Conservation (phyloP, 345 rosid genomes). For the Theobroma cacao region DNA sequence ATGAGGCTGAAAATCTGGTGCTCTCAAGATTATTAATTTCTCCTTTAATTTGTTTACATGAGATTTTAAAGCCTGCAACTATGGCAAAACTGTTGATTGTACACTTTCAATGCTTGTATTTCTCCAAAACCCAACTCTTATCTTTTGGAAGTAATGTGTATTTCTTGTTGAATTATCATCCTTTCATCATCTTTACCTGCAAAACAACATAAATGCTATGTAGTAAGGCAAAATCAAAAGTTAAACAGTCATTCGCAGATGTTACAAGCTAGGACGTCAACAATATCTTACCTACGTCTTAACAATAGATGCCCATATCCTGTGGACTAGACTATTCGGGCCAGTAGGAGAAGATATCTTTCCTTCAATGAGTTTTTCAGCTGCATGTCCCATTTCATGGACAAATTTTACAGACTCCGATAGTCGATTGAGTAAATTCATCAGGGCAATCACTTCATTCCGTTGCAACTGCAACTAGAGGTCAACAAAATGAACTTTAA, state of each 20-base stretch:
- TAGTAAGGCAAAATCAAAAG: not conserved
- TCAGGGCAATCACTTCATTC: constrained; percentile 23
- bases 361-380: not conserved
- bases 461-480: constrained; percentile 18
- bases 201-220: not conserved
- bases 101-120: not conserved
- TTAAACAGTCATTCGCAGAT: not conserved
- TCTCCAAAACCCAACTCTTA: not conserved
- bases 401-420: constrained; percentile 17
- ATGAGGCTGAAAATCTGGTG: not conserved
- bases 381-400: constrained; percentile 16
- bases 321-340: not conserved
- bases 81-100: not conserved
- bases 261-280: not conserved
- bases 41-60: not conserved
- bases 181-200: not conserved
- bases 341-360: not conserved
- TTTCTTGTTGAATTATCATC: not conserved
- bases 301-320: not conserved
- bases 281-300: not conserved
- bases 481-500: not conserved
- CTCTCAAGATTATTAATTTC: not conserved
- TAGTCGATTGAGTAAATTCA: constrained; percentile 19
- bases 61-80: not conserved
- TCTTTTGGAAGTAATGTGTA: not conserved